Percentiles rank a stretch among this genome's conserved stretches.
Conservation (phyloP, 1,139 yeast species). For the Lodderomyces pseudojiufengensis region DNA sequence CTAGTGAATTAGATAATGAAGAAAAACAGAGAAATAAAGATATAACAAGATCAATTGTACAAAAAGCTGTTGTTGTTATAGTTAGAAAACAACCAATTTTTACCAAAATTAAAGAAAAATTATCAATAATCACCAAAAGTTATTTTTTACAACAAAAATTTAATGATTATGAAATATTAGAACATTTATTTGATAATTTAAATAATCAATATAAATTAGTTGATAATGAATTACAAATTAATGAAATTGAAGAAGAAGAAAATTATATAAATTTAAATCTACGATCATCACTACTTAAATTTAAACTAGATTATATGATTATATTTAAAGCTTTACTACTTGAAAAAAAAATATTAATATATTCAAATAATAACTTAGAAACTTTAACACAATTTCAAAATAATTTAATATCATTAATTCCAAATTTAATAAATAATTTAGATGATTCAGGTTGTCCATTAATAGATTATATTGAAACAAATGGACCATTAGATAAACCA, state of each 20-base stretch:
- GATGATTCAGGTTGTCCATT: constrained; percentile 80
- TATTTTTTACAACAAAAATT: constrained; percentile 81
- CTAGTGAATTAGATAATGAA: constrained; percentile 50
- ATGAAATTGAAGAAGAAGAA: constrained; percentile 32
- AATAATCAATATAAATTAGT: constrained; percentile 33
- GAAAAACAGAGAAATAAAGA: constrained; percentile 55
- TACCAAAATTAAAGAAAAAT: constrained; percentile 81
- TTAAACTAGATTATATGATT: constrained; percentile 59
- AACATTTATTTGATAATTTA: constrained; percentile 71
- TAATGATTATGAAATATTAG: constrained; percentile 62
- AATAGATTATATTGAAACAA: constrained; percentile 52
- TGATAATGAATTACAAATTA: constrained; percentile 19
- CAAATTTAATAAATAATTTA: constrained; percentile 68
- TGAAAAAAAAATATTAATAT: constrained; percentile 66
- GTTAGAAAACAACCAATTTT: constrained; percentile 78
- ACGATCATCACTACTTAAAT: constrained; percentile 58
- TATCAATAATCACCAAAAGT: constrained; percentile 84
- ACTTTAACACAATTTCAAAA: constrained; percentile 75
- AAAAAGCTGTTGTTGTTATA: constrained; percentile 86
- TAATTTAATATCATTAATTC: constrained; percentile 67
- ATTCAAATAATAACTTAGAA: constrained; percentile 77
- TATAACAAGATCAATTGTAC: constrained; percentile 84
- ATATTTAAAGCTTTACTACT: constrained; percentile 73
- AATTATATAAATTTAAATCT: constrained; percentile 73
- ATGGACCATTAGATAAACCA: constrained; percentile 52